Evolutionary conservation across 257 asterid genomes (phyloP).

Genomic region (Hygrophila difformis): DNA sequence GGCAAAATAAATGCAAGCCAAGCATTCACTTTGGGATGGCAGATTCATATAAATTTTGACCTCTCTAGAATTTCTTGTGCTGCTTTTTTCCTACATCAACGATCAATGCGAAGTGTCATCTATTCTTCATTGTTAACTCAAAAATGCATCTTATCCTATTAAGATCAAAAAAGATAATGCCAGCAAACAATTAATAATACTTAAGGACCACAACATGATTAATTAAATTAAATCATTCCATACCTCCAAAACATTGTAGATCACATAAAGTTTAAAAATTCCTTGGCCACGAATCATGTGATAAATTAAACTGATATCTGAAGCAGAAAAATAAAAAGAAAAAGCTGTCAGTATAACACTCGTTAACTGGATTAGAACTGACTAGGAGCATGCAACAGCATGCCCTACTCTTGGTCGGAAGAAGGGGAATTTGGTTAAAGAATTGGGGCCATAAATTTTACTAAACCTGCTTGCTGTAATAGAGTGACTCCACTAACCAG

Average conservation of each 20-base stretch:
- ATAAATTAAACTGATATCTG: constrained; percentile 96
- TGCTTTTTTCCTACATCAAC: not conserved
- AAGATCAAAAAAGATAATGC: not conserved
- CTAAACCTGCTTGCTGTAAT: constrained; percentile 83
- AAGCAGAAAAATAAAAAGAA: constrained; percentile 6
- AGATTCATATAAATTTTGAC: not conserved
- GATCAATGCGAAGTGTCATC: not conserved
- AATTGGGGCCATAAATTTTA: too few species aligned
- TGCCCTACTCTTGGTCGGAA: too few species aligned
- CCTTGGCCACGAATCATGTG: constrained; percentile 99
- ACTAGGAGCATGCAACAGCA: too few species aligned
- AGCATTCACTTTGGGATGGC: not conserved
- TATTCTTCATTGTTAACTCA: not conserved
- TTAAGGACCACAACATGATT: not conserved
- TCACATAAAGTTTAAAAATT: constrained; percentile 86
- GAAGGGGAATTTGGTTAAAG: too few species aligned
- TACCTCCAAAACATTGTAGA: constrained; percentile 98
- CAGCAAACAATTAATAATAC: not conserved
- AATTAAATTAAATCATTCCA: constrained; percentile 9
- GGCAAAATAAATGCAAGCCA: not conserved
- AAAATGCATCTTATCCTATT: too few species aligned
- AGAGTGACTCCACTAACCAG: constrained; percentile 67
- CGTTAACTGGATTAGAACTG: not conserved
- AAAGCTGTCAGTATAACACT: not conserved
- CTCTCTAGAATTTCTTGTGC: not conserved